A percentile compares a stretch with the other conserved stretches of the same genome.
These are phyloP conservation scores for Benincasa hispida DNA, from an alignment of 306 rosid genomes.

Conservation along the genomic window DNA sequence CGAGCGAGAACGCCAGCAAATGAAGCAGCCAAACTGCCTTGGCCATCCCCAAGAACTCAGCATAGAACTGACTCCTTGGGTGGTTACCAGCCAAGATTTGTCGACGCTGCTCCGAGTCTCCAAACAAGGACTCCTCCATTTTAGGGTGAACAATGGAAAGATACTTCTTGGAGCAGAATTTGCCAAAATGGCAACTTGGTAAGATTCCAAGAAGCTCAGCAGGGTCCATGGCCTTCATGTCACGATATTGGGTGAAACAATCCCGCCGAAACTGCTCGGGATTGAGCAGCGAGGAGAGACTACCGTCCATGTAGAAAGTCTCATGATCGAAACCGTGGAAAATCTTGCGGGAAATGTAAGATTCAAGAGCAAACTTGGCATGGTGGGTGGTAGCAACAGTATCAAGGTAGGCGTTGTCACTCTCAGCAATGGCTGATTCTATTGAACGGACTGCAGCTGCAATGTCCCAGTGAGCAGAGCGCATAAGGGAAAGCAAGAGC, in stretches of 20 bases:
- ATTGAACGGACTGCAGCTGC: conserved; percentile 89
- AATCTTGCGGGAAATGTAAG: conserved; percentile 60
- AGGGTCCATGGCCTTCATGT: conserved; percentile 90
- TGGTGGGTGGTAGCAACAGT: conserved; percentile 29
- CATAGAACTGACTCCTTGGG: conserved; percentile 76
- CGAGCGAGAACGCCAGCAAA: conserved; percentile 80
- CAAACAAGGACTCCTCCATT: conserved; percentile 96
- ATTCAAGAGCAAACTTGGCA: conserved; percentile 82
- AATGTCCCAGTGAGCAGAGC: conserved; percentile 90
- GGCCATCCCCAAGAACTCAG: conserved; percentile 54
- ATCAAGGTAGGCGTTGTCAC: conserved; percentile 17
- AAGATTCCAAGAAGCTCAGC: conserved; percentile 79
- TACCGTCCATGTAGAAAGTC: conserved; percentile 91
- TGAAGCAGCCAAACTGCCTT: conserved; percentile 90
- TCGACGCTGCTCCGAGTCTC: conserved; percentile 67
- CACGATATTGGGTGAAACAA: conserved; percentile 71
- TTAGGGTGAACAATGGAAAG: conserved; percentile 79
- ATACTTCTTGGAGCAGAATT: conserved; percentile 84
- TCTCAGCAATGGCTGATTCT: conserved; percentile 55
- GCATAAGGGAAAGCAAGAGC: conserved; percentile 73
- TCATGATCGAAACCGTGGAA: conserved; percentile 92
- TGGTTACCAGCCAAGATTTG: conserved; percentile 60
- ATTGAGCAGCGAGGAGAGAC: conserved; percentile 79
- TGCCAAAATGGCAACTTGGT: conserved; percentile 82
- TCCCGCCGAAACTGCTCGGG: conserved; percentile 82